Conservation (phyloP, 78 protist genomes). For the Cyanophora paradoxa region DNA sequence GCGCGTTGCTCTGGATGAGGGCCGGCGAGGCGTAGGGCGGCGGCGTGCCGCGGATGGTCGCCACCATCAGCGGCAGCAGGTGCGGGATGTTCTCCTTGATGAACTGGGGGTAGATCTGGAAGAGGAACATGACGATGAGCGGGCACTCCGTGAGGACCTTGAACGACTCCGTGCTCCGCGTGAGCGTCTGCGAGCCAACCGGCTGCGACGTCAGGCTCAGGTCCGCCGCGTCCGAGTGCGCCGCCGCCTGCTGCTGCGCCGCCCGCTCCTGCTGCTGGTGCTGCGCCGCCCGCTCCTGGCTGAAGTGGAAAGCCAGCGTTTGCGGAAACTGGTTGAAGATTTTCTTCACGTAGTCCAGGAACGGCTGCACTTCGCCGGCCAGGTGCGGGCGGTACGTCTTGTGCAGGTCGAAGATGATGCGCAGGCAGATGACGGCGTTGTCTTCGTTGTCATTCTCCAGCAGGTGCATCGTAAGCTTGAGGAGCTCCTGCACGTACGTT, state of each 20-base stretch:
- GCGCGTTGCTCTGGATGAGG: not conserved
- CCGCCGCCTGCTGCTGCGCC: too few species aligned
- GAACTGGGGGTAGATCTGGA: constrained; percentile 64
- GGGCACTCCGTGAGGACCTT: constrained; percentile 90
- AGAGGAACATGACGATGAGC: constrained; percentile 75
- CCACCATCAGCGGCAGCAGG: constrained; percentile 64
- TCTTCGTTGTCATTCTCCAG: constrained; percentile 71
- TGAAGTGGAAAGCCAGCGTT: constrained; percentile 4
- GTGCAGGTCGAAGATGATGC: constrained; percentile 80
- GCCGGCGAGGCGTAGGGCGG: constrained; percentile 3
- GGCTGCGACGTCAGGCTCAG: too few species aligned
- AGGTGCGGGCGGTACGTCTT: constrained; percentile 56
- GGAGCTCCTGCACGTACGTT: constrained; percentile 25
- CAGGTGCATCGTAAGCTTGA: constrained; percentile 15
- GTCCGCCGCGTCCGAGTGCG: too few species aligned
- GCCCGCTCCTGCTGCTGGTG: not conserved
- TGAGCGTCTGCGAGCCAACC: not conserved
- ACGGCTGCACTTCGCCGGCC: constrained; percentile 60
- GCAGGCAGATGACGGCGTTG: constrained; percentile 68
- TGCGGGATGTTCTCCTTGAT: constrained; percentile 32
- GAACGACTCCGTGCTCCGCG: constrained; percentile 27
- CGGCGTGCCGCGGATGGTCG: constrained; percentile 41
- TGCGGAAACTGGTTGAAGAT: constrained; percentile 45
- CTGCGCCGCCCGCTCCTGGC: not conserved
- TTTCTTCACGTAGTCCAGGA: constrained; percentile 57